These are phyloP conservation scores for Erythrophleum fordii DNA, from an alignment of 306 rosid species.

Conservation along the genomic window DNA sequence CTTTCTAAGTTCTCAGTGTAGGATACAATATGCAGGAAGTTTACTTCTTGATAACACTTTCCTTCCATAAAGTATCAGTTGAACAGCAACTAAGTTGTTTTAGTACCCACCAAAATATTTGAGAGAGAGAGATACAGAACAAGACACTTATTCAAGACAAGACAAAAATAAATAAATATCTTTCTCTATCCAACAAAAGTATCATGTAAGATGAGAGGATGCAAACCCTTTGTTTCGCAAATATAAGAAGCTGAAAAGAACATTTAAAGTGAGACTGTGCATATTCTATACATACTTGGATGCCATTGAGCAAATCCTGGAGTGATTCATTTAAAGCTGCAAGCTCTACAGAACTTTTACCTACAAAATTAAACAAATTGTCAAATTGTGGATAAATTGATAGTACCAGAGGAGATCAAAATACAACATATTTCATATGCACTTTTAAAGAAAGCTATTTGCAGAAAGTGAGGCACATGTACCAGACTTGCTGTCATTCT, in stretches of 20 bases:
- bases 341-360: slow-evolving; percentile 83
- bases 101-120: background rate
- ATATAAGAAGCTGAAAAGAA: slow-evolving; percentile 35
- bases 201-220: slow-evolving; percentile 13
- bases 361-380: slow-evolving; percentile 48
- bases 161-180: background rate
- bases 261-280: slow-evolving; percentile 19
- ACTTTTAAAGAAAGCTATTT: background rate
- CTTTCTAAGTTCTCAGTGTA: slow-evolving; percentile 5
- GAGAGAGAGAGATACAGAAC: slow-evolving; percentile 9
- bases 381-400: slow-evolving; percentile 24
- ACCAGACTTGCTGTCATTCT: slow-evolving; percentile 86
- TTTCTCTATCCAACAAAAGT: background rate
- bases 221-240: slow-evolving; percentile 32
- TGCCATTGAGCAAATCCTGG: slow-evolving; percentile 96
- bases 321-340: slow-evolving; percentile 89
- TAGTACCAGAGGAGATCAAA: background rate
- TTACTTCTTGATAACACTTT: slow-evolving; percentile 1
- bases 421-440: slow-evolving; percentile 28
- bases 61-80: slow-evolving; percentile 8
- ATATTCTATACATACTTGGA: slow-evolving; percentile 65
- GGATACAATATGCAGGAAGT: slow-evolving; percentile 6
- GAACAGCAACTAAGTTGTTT: slow-evolving; percentile 1
- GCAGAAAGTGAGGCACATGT: slow-evolving; percentile 23
- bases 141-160: slow-evolving; percentile 1